phyloP scores from a whole-genome alignment of 257 asterid genomes.

The Thymus mandschuricus region DNA sequence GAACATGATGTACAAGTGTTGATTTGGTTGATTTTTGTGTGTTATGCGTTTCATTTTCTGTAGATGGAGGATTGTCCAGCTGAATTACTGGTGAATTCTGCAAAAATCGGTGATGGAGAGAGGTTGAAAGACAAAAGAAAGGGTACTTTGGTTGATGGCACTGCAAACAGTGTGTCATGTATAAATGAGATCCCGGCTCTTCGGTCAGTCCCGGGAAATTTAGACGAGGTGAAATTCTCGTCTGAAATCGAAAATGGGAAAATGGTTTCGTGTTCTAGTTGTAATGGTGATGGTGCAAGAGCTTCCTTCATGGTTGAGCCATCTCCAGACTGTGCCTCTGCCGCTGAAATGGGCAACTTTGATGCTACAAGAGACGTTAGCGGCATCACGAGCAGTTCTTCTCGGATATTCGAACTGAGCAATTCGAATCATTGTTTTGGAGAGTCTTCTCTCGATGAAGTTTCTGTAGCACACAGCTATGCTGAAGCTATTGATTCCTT shows the following conservation, averaged over 20 bases:
- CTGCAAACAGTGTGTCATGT: slow-evolving; percentile 40
- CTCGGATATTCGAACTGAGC: slow-evolving; percentile 31
- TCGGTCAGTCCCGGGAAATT: slow-evolving; percentile 33
- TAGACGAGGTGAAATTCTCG: slow-evolving; percentile 42
- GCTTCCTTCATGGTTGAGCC: slow-evolving; percentile 44
- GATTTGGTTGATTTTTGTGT: slow-evolving; percentile 8
- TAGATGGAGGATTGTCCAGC: slow-evolving; percentile 75
- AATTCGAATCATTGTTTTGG: slow-evolving; percentile 31
- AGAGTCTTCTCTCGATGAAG: slow-evolving; percentile 51
- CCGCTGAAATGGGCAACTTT: slow-evolving; percentile 31
- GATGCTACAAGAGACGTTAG: slow-evolving; percentile 31
- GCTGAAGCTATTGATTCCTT: slow-evolving; percentile 50
- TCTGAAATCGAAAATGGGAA: slow-evolving; percentile 42
- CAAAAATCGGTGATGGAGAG: slow-evolving; percentile 38
- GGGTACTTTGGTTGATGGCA: slow-evolving; percentile 22
- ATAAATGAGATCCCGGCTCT: slow-evolving; percentile 37
- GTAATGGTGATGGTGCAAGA: slow-evolving; percentile 50
- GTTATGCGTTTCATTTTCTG: slow-evolving; percentile 33
- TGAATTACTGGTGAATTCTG: slow-evolving; percentile 51
- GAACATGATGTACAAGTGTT: slow-evolving; percentile 3
- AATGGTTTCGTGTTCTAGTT: slow-evolving; percentile 36
- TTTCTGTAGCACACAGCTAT: slow-evolving; percentile 45
- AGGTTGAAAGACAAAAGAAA: slow-evolving; percentile 46
- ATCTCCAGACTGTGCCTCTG: slow-evolving; percentile 35
- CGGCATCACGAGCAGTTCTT: slow-evolving; percentile 29